A percentile compares a stretch with the other conserved stretches of the same genome.
phyloP scores from a whole-genome alignment of 352 stramenopile genomes.

The Globisporangium perplexum region DNA sequence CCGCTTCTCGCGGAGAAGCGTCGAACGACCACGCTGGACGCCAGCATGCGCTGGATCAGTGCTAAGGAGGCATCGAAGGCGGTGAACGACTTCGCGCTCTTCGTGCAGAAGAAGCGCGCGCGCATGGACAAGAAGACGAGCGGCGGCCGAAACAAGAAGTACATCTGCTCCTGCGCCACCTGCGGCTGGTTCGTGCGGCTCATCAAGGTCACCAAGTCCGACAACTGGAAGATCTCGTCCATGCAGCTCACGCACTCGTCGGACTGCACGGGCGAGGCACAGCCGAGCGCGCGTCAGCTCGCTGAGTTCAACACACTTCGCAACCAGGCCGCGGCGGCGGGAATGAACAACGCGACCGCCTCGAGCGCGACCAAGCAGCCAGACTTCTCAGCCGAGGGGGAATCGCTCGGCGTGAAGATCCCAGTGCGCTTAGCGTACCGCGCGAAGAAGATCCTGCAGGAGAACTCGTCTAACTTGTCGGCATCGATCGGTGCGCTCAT shows the following conservation, averaged over 20 bases:
- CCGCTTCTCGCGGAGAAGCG: constrained; percentile 9
- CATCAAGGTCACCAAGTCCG: constrained; percentile 78
- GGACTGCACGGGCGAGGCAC: constrained; percentile 49
- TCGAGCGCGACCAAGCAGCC: constrained; percentile 9
- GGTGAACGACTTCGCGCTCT: constrained; percentile 71
- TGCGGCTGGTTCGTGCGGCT: constrained; percentile 80
- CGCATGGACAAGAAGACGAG: constrained; percentile 81
- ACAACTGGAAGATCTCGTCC: constrained; percentile 88
- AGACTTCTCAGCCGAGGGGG: constrained; percentile 11
- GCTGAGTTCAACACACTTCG: constrained; percentile 77
- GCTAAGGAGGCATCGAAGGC: constrained; percentile 76
- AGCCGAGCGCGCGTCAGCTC: constrained; percentile 70
- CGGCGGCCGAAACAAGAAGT: constrained; percentile 83
- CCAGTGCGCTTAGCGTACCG: constrained; percentile 16
- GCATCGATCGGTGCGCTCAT: constrained; percentile 66
- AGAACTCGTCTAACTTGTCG: constrained; percentile 45
- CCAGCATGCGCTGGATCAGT: constrained; percentile 76
- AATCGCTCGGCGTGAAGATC: constrained; percentile 17
- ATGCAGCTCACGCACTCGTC: constrained; percentile 81
- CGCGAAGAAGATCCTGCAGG: constrained; percentile 16
- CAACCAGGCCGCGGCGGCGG: constrained; percentile 46
- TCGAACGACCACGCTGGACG: constrained; percentile 2
- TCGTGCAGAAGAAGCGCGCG: constrained; percentile 74
- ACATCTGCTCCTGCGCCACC: constrained; percentile 66
- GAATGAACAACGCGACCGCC: constrained; percentile 18